These are phyloP conservation scores for Epichloe scottii DNA, from an alignment of 2,329 filamentous ascomycete genomes.

Conservation along the genomic window DNA sequence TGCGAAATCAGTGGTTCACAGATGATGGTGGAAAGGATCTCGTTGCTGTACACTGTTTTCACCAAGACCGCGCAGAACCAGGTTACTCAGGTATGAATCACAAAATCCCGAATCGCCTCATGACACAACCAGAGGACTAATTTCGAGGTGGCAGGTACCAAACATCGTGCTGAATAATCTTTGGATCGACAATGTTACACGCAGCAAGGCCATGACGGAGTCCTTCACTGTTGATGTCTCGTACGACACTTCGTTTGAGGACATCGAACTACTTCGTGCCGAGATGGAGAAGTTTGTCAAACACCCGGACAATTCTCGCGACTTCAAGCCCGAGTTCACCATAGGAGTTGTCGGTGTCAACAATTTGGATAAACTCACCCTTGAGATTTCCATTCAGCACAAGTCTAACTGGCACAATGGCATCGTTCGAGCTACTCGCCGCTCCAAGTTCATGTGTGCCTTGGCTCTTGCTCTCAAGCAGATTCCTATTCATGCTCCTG, in stretches of 20 bases:
- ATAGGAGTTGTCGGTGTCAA: slow-evolving; percentile 69
- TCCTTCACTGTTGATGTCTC: slow-evolving; percentile 66
- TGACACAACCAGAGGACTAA: background rate
- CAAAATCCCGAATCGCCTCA: background rate
- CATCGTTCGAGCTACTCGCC: slow-evolving; percentile 61
- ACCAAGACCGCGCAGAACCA: slow-evolving; percentile 72
- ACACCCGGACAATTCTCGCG: slow-evolving; percentile 72
- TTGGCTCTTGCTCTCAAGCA: slow-evolving; percentile 74
- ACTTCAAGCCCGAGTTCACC: slow-evolving; percentile 77
- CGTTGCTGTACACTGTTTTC: slow-evolving; percentile 85
- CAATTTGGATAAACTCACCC: slow-evolving; percentile 75
- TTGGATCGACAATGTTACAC: slow-evolving; percentile 92
- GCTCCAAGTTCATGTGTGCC: slow-evolving; percentile 96
- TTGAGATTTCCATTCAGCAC: slow-evolving; percentile 76
- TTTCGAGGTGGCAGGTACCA: slow-evolving; percentile 51
- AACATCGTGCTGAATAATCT: slow-evolving; percentile 85
- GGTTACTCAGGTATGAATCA: slow-evolving; percentile 39
- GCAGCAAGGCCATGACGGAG: slow-evolving; percentile 86
- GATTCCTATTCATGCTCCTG: slow-evolving; percentile 74
- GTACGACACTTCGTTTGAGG: slow-evolving; percentile 80
- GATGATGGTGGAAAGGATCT: slow-evolving; percentile 85
- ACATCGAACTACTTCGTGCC: slow-evolving; percentile 69
- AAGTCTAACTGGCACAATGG: slow-evolving; percentile 93
- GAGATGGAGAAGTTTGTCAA: slow-evolving; percentile 82
- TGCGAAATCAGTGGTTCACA: slow-evolving; percentile 64